Conservation (phyloP, 1,284 basidiomycete species). For the Cutaneotrichosporon curvatum region DNA sequence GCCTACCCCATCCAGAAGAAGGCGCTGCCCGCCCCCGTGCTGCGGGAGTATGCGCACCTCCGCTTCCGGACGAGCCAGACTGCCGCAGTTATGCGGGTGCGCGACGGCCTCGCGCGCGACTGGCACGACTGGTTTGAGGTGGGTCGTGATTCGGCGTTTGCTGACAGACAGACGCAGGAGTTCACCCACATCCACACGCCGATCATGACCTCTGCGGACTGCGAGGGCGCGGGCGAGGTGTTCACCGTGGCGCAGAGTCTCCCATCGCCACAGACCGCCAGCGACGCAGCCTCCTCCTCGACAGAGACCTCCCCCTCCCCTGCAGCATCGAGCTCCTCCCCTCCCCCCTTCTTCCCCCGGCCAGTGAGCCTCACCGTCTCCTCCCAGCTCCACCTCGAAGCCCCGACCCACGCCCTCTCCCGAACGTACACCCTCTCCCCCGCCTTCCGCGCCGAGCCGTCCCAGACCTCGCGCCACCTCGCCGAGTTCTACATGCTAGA, state of each 20-base stretch:
- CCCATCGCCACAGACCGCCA: conserved; percentile 8
- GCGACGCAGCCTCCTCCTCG: conserved; percentile 4
- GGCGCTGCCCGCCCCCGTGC: conserved; percentile 61
- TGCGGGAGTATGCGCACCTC: conserved; percentile 75
- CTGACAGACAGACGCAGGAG: conserved; percentile 56
- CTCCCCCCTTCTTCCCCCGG: conserved; percentile 34
- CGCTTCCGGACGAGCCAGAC: conserved; percentile 67
- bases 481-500: conserved; percentile 99
- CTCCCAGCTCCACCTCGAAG: conserved; percentile 91
- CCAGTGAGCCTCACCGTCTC: conserved; percentile 88
- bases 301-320: conserved; percentile 1
- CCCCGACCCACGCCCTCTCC: conserved; percentile 66
- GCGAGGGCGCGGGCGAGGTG: conserved; percentile 94
- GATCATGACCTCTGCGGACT: conserved; percentile 82
- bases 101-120: conserved; percentile 55
- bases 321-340: conserved; percentile 9
- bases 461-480: conserved; percentile 82
- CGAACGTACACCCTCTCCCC: conserved; percentile 87
- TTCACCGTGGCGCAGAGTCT: conserved; percentile 56
- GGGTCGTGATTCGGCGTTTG: conserved; percentile 27
- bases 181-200: conserved; percentile 79
- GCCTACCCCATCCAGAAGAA: conserved; percentile 89
- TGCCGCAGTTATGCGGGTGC: conserved; percentile 65
- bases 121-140: conserved; percentile 65
- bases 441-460: conserved; percentile 86